Base-by-base conservation (phyloP, 1,284 basidiomycete species). In the Malassezia slooffiae region DNA sequence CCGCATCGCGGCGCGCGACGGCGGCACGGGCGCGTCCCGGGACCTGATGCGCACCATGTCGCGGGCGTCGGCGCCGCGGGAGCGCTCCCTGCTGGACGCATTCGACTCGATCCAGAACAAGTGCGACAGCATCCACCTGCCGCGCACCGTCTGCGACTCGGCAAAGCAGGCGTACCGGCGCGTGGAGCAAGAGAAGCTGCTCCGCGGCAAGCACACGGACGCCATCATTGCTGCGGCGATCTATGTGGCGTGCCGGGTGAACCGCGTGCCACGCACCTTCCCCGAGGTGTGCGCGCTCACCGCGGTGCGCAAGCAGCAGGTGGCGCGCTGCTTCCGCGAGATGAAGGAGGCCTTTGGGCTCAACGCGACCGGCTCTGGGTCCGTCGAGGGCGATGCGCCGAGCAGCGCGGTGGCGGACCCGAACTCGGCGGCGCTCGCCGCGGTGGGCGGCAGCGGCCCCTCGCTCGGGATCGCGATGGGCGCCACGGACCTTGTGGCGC, bases 221-320 rank as follows among this genome's bases (percentile, higher is more conserved):
- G 88, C 89, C 1, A 82, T 93, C 64, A 89, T 95, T 57, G 91
- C 90, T 9, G 90, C 91, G 1, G 95, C 89, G 72, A 93, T 99
- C 70, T 95, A 96, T 70, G 90, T 95, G 57, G 93, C 91, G 0
- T 95, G 90, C 71, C 80, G 91, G 47, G 85, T 90, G 70, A 86
- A 84, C 12, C 83, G 87, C 58, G 89, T 93, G 9, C 85, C 85
- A 0, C 79, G 93, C 53, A 91, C 89, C 43, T 96, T 97, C 75
- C 80, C 83, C 59, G 93, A 99, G 73, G 89, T 97, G 36, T 88
- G 87, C 72, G 84, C 86, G 59, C 75, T 93, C 47, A 89, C 88
- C 5, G 81, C 85, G 58, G 89, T 96, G 47, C 81, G 83, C 62
- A 96, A 97, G 75, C 93, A 95, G 75, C 79, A 84, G 32, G 80